These are phyloP conservation scores for Lodderomyces oxycetoniae DNA, from an alignment of 1,139 yeast genomes.

Conservation along the genomic window DNA sequence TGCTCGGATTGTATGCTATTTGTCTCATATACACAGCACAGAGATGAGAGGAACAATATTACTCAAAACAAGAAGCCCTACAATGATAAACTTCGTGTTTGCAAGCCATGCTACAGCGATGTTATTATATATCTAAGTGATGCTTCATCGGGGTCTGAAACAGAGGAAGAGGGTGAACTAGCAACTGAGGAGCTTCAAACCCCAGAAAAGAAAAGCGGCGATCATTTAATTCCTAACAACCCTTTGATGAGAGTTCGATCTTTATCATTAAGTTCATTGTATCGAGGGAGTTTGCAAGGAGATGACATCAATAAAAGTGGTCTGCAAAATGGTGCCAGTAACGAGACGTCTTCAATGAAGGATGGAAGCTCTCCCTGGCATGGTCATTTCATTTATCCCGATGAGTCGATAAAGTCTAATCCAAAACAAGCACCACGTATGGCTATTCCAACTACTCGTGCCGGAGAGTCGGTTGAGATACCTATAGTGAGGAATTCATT, in stretches of 20 bases:
- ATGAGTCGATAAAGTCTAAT: slow-evolving; percentile 17
- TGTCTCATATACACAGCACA: slow-evolving; percentile 70
- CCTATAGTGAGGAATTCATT: slow-evolving; percentile 40
- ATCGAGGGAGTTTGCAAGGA: slow-evolving; percentile 11
- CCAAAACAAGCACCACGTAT: slow-evolving; percentile 70
- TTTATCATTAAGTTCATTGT: slow-evolving; percentile 23
- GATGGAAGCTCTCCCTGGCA: slow-evolving; percentile 8
- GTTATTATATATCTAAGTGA: slow-evolving; percentile 65
- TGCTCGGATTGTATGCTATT: slow-evolving; percentile 83
- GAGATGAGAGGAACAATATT: slow-evolving; percentile 31
- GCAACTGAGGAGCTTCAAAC: slow-evolving; percentile 15
- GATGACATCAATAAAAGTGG: slow-evolving; percentile 11
- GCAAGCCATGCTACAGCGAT: slow-evolving; percentile 71
- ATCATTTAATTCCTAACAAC: slow-evolving; percentile 22
- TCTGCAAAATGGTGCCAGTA: background rate
- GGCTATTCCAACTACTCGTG: slow-evolving; percentile 79
- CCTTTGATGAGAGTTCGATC: slow-evolving; percentile 32
- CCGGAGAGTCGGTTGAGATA: slow-evolving; percentile 75
- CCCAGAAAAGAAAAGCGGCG: slow-evolving; percentile 16
- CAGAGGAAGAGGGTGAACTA: slow-evolving; percentile 18
- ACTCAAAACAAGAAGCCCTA: slow-evolving; percentile 34
- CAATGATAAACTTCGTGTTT: slow-evolving; percentile 70
- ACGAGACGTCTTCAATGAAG: slow-evolving; percentile 9
- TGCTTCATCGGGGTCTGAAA: slow-evolving; percentile 39
- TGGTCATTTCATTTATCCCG: slow-evolving; percentile 12